Conservation (phyloP, 2,329 filamentous ascomycete species). For the Pyrenochaeta sp. region DNA sequence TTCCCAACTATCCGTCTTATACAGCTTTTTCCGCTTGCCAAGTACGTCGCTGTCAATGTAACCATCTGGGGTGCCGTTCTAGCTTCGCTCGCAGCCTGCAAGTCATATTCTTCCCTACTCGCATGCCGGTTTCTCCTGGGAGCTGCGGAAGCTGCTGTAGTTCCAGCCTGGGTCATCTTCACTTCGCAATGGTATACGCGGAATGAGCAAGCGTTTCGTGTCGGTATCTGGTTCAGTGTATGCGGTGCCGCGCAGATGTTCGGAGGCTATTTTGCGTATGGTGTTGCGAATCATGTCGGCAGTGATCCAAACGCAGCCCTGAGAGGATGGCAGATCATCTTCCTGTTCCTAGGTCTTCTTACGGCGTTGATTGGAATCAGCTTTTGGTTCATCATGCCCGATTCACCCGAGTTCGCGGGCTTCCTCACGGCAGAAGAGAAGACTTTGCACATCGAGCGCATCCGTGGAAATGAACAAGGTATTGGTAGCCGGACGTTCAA, state of each 20-base stretch:
- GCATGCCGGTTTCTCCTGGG: slow-evolving; percentile 62
- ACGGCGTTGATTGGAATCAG: slow-evolving; percentile 43
- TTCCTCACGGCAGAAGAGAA: slow-evolving; percentile 26
- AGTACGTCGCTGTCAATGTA: slow-evolving; percentile 58
- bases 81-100: slow-evolving; percentile 56
- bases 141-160: slow-evolving; percentile 58
- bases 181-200: slow-evolving; percentile 73
- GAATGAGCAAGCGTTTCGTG: slow-evolving; percentile 67
- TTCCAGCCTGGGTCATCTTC: slow-evolving; percentile 69
- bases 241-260: slow-evolving; percentile 5
- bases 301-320: slow-evolving; percentile 59
- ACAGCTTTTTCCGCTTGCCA: slow-evolving; percentile 63
- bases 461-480: slow-evolving; percentile 59
- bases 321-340: slow-evolving; percentile 71
- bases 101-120: slow-evolving; percentile 61
- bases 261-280: slow-evolving; percentile 1
- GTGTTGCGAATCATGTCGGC: slow-evolving; percentile 47
- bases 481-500: slow-evolving; percentile 61
- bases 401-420: not conserved
- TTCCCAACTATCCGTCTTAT: slow-evolving; percentile 59
- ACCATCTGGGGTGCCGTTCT: slow-evolving; percentile 60
- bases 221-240: slow-evolving; percentile 52
- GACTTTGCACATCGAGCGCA: slow-evolving; percentile 48
- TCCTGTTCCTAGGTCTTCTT: slow-evolving; percentile 64
- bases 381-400: slow-evolving; percentile 11